These are phyloP conservation scores for Hylodesmum podocarpum DNA, from an alignment of 306 rosid genomes.

Conservation along the genomic window DNA sequence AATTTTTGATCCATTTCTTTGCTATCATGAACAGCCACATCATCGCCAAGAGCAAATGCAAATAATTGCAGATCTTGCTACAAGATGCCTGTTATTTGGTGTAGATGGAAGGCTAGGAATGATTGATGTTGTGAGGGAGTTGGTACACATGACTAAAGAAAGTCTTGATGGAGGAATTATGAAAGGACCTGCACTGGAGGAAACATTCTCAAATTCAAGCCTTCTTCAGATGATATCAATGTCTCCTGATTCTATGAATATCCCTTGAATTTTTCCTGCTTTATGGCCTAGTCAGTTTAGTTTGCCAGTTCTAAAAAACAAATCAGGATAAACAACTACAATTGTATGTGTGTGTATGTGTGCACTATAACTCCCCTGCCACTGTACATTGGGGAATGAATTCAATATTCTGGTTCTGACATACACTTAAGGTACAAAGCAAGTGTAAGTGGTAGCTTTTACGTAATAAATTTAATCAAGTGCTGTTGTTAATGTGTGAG, in stretches of 20 bases:
- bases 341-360: not conserved
- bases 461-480: not conserved
- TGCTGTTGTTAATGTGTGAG: not conserved
- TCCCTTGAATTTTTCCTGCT: slow-evolving; percentile 43
- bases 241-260: slow-evolving; percentile 89
- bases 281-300: not conserved
- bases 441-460: slow-evolving; percentile 22
- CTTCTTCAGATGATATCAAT: slow-evolving; percentile 98
- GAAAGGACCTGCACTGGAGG: slow-evolving; percentile 66
- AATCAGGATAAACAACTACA: not conserved
- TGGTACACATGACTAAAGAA: slow-evolving; percentile 54
- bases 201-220: slow-evolving; percentile 94
- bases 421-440: slow-evolving; percentile 17
- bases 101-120: slow-evolving; percentile 79
- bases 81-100: slow-evolving; percentile 81
- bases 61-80: slow-evolving; percentile 85
- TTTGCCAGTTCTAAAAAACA: not conserved
- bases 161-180: slow-evolving; percentile 49
- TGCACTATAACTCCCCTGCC: slow-evolving; percentile 18
- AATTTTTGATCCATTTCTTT: slow-evolving; percentile 72
- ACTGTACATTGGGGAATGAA: slow-evolving; percentile 30
- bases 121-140: slow-evolving; percentile 73
- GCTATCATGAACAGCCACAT: slow-evolving; percentile 66
- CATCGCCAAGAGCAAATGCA: slow-evolving; percentile 67
- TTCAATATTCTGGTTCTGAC: slow-evolving; percentile 23